Base-by-base conservation (phyloP, 2,329 filamentous ascomycete genomes). In the Ascochyta lentis region DNA sequence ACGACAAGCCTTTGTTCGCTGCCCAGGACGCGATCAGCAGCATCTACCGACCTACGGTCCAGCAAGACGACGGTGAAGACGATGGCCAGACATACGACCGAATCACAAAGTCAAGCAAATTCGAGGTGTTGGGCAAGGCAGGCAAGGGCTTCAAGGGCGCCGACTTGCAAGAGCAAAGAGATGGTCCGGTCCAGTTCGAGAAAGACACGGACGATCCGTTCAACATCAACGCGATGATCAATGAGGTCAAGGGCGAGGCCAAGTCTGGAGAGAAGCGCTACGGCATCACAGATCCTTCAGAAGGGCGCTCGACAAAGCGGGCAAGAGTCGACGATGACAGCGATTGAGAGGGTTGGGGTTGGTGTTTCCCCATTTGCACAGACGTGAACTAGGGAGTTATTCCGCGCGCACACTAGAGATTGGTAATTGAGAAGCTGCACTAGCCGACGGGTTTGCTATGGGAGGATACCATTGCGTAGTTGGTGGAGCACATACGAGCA, bases 1-100 rank as follows among this genome's bases (percentile, higher is more conserved):
- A 98, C 79, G 95, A 98, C 76, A 98, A 98, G 78, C 95, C 95
- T 19, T 81, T 99, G 7, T 99, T 99, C 74, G 93, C 93, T 0
- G 94, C 95, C 13, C 92, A 97, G 73, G 94, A 98, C 72, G 94
- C 92, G 8, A 92, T 97, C 68, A 95, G 86, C 78, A 94, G 89
- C 74, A 98, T 99, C 64, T 99, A 99, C 77, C 85, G 92, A 31
- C 92, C 94, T 1, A 85, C 85, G 22, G 86, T 89, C 23, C 82
- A 83, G 39, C 87, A 89, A 53, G 86, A 89, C 40, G 88, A 87
- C 15, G 89, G 91, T 16, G 89, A 90, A 53, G 91, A 92, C 45
- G 92, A 89, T 34, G 94, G 90, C 0, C 90, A 93, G 57, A 86
- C 85, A 41, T 90, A 97, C 85, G 90, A 89, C 66, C 90, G 89